Base-by-base conservation (phyloP, 2,329 filamentous ascomycete genomes). In the Thelonectria discophora region DNA sequence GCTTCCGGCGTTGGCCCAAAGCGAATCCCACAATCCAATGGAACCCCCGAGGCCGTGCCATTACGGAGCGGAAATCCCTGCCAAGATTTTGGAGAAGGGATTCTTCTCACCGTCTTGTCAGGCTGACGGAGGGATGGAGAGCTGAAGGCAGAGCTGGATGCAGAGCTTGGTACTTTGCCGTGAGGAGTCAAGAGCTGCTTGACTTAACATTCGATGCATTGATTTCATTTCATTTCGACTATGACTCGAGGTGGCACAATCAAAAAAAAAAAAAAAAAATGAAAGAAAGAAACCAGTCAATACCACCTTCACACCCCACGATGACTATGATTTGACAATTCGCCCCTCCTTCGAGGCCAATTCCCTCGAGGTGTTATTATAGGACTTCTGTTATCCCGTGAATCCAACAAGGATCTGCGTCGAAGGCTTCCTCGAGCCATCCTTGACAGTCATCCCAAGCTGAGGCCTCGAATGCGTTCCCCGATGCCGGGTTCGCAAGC, bases 401-500 rank as follows among this genome's bases (percentile, higher is more conserved):
- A 5, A 5, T 48, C 18, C 40, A 56, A 32, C 58, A 60, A 52
- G 58, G 52, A 45, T 56, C 48, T 42, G 47, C 32, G 53, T 50
- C 30, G 40, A 46, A 32, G 18, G 47, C 48, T 12, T 52, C 20
- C 48, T 39, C 32, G 48, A 53, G 34, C 48, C 42, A 56, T 45
- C 47, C 42, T 48, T 20, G 57, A 43, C 27, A 50, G 39, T 51
- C 58, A 42, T 53, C 54, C 40, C 17, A 30, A 48, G 37, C 48
- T 13, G 18, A 27, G 47, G 42, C 42, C 42, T 42, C 18, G 32
- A 56, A 61, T 61, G 53, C 53, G 27, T n/a, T 32, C n/a, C 30
- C 42, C 48, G 49, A 56, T 61, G 48, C 48, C 53, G 49, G 20
- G 40, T 46, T 20, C 58, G 21, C 55, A 18, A 34, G 55, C 55